Conservation (phyloP, 345 rosid species). For the Eucalyptus regnans region DNA sequence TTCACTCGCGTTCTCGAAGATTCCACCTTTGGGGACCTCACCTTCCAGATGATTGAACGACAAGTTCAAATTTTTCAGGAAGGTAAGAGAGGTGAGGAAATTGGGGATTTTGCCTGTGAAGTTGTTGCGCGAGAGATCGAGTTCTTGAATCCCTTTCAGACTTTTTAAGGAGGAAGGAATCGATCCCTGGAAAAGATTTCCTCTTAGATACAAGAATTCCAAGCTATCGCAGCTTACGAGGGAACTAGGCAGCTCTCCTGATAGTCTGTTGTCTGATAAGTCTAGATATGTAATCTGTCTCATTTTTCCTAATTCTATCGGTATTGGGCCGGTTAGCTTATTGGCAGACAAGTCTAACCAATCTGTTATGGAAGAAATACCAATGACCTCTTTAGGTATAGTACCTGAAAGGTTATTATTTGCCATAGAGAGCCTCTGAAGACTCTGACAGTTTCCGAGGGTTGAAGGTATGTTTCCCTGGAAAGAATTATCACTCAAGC, state of each 20-base stretch:
- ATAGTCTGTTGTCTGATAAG: constrained; percentile 5
- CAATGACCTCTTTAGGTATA: constrained; percentile 2
- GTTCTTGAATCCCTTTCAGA: background rate
- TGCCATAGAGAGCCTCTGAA: constrained; percentile 1
- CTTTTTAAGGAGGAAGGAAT: constrained; percentile 4
- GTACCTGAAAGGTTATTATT: constrained; percentile 4
- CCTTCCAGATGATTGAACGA: constrained; percentile 13
- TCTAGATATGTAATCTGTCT: background rate
- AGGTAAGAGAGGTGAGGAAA: background rate
- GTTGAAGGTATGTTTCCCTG: constrained; percentile 25
- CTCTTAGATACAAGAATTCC: background rate
- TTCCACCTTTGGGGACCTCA: constrained; percentile 3
- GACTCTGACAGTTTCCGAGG: constrained; percentile 8
- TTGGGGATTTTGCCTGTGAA: constrained; percentile 6
- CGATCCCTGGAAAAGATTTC: constrained; percentile 2
- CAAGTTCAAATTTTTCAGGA: background rate
- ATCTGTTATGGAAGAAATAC: constrained; percentile 5
- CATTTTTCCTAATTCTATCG: background rate
- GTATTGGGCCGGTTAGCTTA: background rate
- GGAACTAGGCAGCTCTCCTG: constrained; percentile 15
- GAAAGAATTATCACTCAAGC: constrained; percentile 5
- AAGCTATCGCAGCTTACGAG: background rate
- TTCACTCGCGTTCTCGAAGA: background rate
- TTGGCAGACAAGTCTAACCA: constrained; percentile 4
- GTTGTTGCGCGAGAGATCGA: constrained; percentile 19